Evolutionary conservation across 768 basidiomycete genomes (phyloP), one percentile per base, ranked within the genome.

Genomic region (Rhodotorula taiwanensis): DNA sequence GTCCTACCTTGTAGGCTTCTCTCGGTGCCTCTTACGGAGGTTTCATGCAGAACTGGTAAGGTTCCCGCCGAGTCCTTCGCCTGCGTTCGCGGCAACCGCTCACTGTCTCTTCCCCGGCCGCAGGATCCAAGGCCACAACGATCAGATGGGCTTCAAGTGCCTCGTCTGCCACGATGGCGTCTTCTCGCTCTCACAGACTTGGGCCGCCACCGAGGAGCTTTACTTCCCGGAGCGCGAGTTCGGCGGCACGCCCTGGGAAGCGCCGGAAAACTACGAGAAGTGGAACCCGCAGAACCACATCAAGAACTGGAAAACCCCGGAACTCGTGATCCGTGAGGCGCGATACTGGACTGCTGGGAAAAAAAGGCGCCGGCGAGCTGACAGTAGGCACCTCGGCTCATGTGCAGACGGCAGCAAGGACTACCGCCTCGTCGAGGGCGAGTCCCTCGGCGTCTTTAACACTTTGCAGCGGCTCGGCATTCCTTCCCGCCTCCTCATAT

Each of bases 41-140:
- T 1, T 77, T 72, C 70, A 76, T 76, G 75, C 60, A 43, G 5
- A 57, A 61, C 27, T 67, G 48, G n/a, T n/a, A n/a, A n/a, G n/a
- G n/a, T n/a, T n/a, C n/a, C n/a, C n/a, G n/a, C n/a, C n/a, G n/a
- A n/a, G n/a, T n/a, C n/a, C n/a, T n/a, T n/a, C n/a, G n/a, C n/a
- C n/a, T n/a, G n/a, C n/a, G n/a, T n/a, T n/a, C n/a, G n/a, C n/a
- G n/a, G n/a, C n/a, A n/a, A n/a, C n/a, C n/a, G n/a, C n/a, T 41
- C 41, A 20, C 20, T 41, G 13, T 11, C 11, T 20, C 11, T 11
- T n/a, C n/a, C n/a, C n/a, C n/a, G n/a, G n/a, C n/a, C n/a, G n/a
- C n/a, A n/a, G n/a, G 89, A 92, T 95, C 57, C 88, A 94, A 77
- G 89, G 91, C 1, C 89, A 95, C 15, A 90, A 94, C 70, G 89